Evolutionary conservation across 768 basidiomycete genomes (phyloP), one percentile per base, ranked within the genome.

Genomic region (Paxillus rubicundulus): DNA sequence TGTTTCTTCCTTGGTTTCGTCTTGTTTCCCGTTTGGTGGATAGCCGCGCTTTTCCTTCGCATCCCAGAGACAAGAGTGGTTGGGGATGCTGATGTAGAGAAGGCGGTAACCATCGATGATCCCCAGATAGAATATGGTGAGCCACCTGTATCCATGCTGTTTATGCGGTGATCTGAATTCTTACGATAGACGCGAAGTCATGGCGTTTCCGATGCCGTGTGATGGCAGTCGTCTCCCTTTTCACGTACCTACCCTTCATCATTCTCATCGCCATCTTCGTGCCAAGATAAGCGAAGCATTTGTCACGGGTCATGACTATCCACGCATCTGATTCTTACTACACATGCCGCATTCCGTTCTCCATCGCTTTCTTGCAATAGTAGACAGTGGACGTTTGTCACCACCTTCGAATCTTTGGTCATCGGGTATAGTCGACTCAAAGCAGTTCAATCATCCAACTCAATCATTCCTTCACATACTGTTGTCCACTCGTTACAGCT

Each of bases 191-290:
- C 66, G 85, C 87, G 9, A 79, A 74, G 61, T 78, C 80, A 33
- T 91, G 89, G 89, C 82, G 88, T 47, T 74, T 72, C 51, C 82
- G 89, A 46, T 90, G 87, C 73, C 86, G 89, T 40, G 70, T 87
- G 57, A 85, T 89, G 86, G 73, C 82, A 32, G 74, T 66, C 36
- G 66, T 89, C 40, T 87, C 87, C 37, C 58, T 89, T 34, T 64
- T 89, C 66, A 89, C 87, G 18, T 91, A 91, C 67, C 73, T 89
- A 55, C 89, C 89, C 13, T 88, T 91, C 68, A 84, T 91, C 66
- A 73, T 87, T 57, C 80, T 86, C 53, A 73, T 89, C 58, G 84
- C 84, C 57, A 73, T 89, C 58, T 88, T 85, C 64, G 82, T 63
- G 8, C 67, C 66, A 56, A 69, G 70, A 61, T 70, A 55, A 33